Conservation (phyloP, 306 rosid genomes). For the Clitoria ternatea region DNA sequence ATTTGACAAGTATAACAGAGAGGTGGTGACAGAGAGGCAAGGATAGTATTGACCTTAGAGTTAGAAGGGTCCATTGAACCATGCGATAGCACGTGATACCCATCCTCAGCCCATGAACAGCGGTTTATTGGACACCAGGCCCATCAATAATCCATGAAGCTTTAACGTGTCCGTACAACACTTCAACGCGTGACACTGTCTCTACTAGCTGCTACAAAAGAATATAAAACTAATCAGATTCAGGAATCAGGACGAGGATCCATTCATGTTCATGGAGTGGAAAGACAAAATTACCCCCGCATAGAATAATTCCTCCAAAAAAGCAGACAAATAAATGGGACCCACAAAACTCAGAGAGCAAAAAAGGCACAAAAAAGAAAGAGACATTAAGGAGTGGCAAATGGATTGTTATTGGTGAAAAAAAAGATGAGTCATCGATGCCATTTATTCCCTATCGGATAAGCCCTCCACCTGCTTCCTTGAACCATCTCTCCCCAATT, state of each 20-base stretch:
- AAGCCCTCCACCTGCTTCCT: slow-evolving; percentile 47
- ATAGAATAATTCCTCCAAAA: background rate
- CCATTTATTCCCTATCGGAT: slow-evolving; percentile 31
- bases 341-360: slow-evolving; percentile 14
- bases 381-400: background rate
- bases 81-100: slow-evolving; percentile 17
- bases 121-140: background rate
- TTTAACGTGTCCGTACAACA: slow-evolving; percentile 9
- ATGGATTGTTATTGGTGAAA: background rate
- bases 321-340: slow-evolving; percentile 27
- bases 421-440: slow-evolving; percentile 16
- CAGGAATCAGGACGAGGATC: too few species aligned
- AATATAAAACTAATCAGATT: too few species aligned
- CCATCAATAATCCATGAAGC: background rate
- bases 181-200: background rate
- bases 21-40: background rate
- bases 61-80: background rate
- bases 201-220: too few species aligned
- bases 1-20: background rate
- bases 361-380: background rate
- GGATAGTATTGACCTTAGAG: background rate
- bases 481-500: background rate
- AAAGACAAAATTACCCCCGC: slow-evolving; percentile 18
- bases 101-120: slow-evolving; percentile 15
- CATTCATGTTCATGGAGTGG: too few species aligned